phyloP scores from a whole-genome alignment of 495 filamentous ascomycete species.

The Penicillium chermesinum region DNA sequence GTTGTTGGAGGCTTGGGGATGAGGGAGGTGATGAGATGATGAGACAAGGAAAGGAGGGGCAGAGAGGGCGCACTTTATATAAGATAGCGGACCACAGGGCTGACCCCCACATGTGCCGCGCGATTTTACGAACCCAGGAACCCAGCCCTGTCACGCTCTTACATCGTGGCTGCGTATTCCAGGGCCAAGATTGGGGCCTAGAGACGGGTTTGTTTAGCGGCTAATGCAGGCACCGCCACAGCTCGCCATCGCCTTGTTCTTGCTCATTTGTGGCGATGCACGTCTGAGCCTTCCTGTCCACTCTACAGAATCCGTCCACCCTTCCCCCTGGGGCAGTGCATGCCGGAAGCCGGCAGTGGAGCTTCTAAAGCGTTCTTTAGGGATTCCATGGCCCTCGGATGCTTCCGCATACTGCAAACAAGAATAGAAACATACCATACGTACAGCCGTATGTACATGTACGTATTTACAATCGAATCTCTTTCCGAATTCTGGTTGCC shows the following conservation, averaged over 20 bases:
- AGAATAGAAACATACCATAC: too few relatives aligned
- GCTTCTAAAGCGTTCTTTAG: slow-evolving; percentile 2
- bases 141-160: slow-evolving; percentile 2
- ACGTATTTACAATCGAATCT: too few relatives aligned
- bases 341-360: neutral
- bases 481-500: neutral
- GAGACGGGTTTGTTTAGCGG: too few relatives aligned
- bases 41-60: slow-evolving; percentile 7
- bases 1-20: neutral
- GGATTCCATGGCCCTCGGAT: neutral
- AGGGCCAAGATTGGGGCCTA: neutral
- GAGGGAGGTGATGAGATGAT: slow-evolving; percentile 3
- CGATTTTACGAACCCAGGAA: slow-evolving; percentile 11
- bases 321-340: neutral
- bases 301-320: neutral
- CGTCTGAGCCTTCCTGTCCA: neutral
- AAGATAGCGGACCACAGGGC: slow-evolving; percentile 23
- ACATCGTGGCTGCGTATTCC: neutral
- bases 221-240: slow-evolving; percentile 3
- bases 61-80: slow-evolving; percentile 22
- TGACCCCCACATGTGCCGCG: slow-evolving; percentile 25
- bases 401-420: neutral
- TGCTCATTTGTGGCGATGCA: neutral
- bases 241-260: neutral
- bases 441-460: too few relatives aligned